Percentiles rank a stretch among this genome's conserved stretches.
Conservation (phyloP, 257 asterid species). For the Solanum lignicaule region DNA sequence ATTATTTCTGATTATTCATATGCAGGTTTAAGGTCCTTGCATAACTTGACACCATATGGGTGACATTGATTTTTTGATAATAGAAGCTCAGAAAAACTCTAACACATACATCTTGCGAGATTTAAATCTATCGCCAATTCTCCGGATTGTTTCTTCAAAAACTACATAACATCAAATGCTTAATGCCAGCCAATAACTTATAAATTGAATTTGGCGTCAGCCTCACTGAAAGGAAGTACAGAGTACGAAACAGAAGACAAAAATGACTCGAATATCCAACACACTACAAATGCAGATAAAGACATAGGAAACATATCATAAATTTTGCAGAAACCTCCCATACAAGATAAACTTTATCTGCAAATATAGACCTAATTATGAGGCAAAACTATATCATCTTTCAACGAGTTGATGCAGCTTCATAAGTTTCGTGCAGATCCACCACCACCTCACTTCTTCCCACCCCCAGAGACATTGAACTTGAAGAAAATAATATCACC, state of each 20-base stretch:
- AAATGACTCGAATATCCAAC: neutral
- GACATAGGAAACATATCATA: neutral
- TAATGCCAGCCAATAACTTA: neutral
- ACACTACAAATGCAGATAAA: neutral
- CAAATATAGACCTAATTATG: neutral
- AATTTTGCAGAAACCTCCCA: neutral
- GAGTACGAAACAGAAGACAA: neutral
- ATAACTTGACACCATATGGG: neutral
- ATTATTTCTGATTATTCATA: neutral
- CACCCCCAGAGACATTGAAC: constrained; percentile 94
- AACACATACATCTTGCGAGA: neutral
- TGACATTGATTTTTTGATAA: neutral
- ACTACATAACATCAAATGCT: neutral
- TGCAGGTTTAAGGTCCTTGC: neutral
- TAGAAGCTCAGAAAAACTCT: neutral
- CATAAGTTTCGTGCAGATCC: neutral
- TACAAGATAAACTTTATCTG: neutral
- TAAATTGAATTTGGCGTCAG: neutral
- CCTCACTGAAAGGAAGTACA: neutral
- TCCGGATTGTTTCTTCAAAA: neutral
- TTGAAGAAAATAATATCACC: constrained; percentile 95
- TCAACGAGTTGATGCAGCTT: constrained; percentile 1
- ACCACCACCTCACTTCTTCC: constrained; percentile 61
- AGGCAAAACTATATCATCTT: neutral
- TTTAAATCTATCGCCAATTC: neutral